phyloP scores from a whole-genome alignment of 2,329 filamentous ascomycete species.

The Biscogniauxia mediterranea region DNA sequence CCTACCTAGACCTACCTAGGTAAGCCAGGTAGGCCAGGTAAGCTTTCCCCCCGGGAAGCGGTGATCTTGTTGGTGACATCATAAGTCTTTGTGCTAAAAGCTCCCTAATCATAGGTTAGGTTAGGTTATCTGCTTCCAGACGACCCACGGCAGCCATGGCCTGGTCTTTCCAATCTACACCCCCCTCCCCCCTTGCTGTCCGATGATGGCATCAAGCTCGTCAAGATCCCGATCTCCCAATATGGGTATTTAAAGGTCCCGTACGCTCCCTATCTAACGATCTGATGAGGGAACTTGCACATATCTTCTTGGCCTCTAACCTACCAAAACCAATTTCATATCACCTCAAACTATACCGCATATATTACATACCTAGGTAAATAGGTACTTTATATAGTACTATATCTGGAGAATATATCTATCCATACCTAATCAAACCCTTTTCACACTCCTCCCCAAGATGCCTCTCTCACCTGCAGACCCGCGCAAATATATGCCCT shows the following conservation, averaged over 20 bases:
- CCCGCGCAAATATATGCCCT: constrained; percentile 34
- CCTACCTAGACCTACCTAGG: too few species aligned
- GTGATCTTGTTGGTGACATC: neutral
- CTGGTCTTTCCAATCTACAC: neutral
- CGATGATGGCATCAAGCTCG: neutral
- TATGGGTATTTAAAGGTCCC: neutral
- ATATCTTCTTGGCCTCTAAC: too few species aligned
- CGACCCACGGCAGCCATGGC: too few species aligned
- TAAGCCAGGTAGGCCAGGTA: neutral
- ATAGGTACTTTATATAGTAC: too few species aligned
- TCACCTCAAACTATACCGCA: too few species aligned
- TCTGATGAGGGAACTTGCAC: too few species aligned
- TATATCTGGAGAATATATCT: too few species aligned
- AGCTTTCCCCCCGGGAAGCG: neutral
- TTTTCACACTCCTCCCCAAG: neutral
- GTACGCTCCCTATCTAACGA: neutral
- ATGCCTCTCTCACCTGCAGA: constrained; percentile 15
- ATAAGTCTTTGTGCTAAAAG: neutral
- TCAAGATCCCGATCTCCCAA: neutral
- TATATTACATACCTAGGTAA: too few species aligned
- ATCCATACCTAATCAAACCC: too few species aligned
- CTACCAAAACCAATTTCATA: too few species aligned
- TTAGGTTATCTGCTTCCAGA: neutral
- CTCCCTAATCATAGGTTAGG: neutral
- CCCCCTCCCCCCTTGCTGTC: neutral